Base-by-base conservation (phyloP, 192 early-diverging fungal species). In the Obelidium mucronatum region DNA sequence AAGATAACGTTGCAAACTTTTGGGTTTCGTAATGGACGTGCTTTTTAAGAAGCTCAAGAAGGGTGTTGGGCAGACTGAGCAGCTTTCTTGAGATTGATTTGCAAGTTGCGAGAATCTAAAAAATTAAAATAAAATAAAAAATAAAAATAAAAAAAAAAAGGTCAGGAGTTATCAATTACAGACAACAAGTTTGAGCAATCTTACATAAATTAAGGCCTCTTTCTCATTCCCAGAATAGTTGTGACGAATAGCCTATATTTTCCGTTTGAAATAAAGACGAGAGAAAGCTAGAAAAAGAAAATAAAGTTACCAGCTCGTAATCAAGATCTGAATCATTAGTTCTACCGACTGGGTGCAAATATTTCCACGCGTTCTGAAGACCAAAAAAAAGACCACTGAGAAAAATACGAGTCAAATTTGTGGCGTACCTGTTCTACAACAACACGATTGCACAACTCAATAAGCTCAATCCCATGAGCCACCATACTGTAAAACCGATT, bases 151-250 rank as follows among this genome's bases (percentile, higher is more conserved):
- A 0, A 15, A n/a, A n/a, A n/a, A n/a, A n/a, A n/a, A n/a, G n/a
- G n/a, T n/a, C n/a, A n/a, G n/a, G n/a, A n/a, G n/a, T n/a, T n/a
- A n/a, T n/a, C n/a, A n/a, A n/a, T n/a, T n/a, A n/a, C n/a, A n/a
- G n/a, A n/a, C n/a, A n/a, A n/a, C n/a, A n/a, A n/a, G n/a, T n/a
- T n/a, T n/a, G n/a, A n/a, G n/a, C n/a, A 15, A 17, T 24, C 26
- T 39, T 61, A 84, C 84, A 77, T 87, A 80, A 42, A 88, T 77
- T 15, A 89, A 60, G 17, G 78, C 78, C 22, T 44, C 33, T 62
- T 82, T 83, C 36, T 88, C 87, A 37, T 83, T 76, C 11, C 22
- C 40, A 26, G 60, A 70, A 73, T 85, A 86, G 67, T 89, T 89
- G n/a, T 64, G 74, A 86, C 39, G 76, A 67, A 35, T 88, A 78